Percentiles rank a stretch among this genome's conserved stretches.
These are phyloP conservation scores for Cotoneaster glaucophyllus DNA, from an alignment of 306 rosid genomes.

Conservation along the genomic window DNA sequence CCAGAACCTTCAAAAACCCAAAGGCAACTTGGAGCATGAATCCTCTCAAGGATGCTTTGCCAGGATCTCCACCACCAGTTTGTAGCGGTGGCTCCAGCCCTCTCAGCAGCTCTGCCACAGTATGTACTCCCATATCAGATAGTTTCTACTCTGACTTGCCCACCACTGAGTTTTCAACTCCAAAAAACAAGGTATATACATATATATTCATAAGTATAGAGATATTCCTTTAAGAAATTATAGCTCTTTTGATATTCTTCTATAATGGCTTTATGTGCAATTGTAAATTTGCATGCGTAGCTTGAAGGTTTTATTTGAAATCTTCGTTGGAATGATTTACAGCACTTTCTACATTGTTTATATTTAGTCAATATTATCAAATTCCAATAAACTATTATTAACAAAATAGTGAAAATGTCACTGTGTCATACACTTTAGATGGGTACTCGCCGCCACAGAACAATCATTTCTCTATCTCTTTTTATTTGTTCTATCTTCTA, in stretches of 20 bases:
- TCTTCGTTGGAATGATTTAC: no score
- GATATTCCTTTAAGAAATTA: background rate
- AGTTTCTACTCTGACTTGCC: conserved; percentile 14
- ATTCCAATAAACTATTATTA: no score
- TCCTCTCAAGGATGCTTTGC: conserved; percentile 33
- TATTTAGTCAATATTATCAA: no score
- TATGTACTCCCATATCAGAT: conserved; percentile 13
- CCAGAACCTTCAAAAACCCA: conserved; percentile 14
- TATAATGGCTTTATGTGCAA: background rate
- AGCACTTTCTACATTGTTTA: no score
- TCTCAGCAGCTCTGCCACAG: conserved; percentile 8
- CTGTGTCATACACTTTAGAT: no score
- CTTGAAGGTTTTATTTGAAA: background rate
- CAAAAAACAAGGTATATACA: conserved; percentile 40
- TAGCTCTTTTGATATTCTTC: background rate
- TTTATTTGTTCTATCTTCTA: no score
- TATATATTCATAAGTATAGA: background rate
- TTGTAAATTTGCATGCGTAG: background rate
- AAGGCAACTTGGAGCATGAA: conserved; percentile 33
- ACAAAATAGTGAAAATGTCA: no score
- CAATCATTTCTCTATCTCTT: no score
- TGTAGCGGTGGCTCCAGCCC: conserved; percentile 25
- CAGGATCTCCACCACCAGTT: conserved; percentile 35
- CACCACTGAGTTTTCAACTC: conserved; percentile 24
- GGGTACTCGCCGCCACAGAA: no score